phyloP scores from a whole-genome alignment of 345 rosid species.

The Erucastrum elatum region DNA sequence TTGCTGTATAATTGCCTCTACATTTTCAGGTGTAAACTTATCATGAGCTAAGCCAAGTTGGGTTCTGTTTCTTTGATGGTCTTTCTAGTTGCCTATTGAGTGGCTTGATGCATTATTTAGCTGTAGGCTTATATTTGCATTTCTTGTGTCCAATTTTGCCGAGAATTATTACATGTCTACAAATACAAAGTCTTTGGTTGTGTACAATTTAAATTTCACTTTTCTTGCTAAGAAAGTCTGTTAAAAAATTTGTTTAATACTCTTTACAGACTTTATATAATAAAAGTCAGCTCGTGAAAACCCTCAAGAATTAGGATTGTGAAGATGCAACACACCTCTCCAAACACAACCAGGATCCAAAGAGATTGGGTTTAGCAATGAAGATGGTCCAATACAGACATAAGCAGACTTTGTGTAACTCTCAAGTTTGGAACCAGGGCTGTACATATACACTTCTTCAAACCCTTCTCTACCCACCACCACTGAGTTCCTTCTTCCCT shows the following conservation, averaged over 20 bases:
- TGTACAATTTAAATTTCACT: not conserved
- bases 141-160: not conserved
- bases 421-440: constrained; percentile 79
- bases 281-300: not conserved
- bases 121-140: not conserved
- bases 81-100: too few species aligned
- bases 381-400: constrained; percentile 67
- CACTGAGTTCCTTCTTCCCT: constrained; percentile 91
- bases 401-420: constrained; percentile 69
- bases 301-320: constrained; percentile 67
- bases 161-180: not conserved
- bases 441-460: constrained; percentile 70
- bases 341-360: constrained; percentile 64
- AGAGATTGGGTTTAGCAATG: constrained; percentile 58
- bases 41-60: too few species aligned
- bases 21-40: too few species aligned
- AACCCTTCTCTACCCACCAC: constrained; percentile 66
- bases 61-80: too few species aligned
- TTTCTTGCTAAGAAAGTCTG: not conserved
- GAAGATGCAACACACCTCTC: constrained; percentile 66
- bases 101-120: too few species aligned
- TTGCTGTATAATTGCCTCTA: too few species aligned
- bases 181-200: not conserved
- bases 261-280: not conserved
- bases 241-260: not conserved